Percentiles rank a stretch among this genome's conserved stretches.
Conservation (phyloP, 345 rosid species). For the Citrus mangshanensis region DNA sequence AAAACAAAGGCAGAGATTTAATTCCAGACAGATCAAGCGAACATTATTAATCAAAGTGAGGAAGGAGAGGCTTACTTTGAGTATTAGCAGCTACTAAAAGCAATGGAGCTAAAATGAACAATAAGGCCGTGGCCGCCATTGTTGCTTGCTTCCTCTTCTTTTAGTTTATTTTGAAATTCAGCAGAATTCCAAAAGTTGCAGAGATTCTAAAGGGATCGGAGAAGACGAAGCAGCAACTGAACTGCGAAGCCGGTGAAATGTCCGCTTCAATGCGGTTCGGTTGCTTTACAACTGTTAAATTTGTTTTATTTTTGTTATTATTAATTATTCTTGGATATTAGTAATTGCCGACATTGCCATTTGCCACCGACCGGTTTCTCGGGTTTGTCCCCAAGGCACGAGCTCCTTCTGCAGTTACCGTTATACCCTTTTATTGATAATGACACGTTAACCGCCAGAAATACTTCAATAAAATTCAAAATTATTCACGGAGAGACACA, state of each 20-base stretch:
- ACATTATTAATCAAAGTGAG: background rate
- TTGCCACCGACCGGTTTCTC: slow-evolving; percentile 12
- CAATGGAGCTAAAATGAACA: slow-evolving; percentile 21
- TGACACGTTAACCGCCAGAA: background rate
- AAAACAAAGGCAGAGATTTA: background rate
- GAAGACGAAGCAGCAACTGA: background rate
- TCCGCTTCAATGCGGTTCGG: slow-evolving; percentile 19
- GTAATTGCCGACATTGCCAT: slow-evolving; percentile 21
- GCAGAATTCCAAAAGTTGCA: background rate
- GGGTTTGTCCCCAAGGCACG: slow-evolving; percentile 4
- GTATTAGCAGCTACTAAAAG: slow-evolving; percentile 32
- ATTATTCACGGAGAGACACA: background rate
- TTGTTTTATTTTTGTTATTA: background rate
- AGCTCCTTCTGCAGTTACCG: background rate
- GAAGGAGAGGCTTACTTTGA: slow-evolving; percentile 30
- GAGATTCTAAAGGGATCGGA: background rate
- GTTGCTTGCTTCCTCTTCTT: background rate
- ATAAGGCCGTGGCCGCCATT: slow-evolving; percentile 23
- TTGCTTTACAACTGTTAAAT: slow-evolving; percentile 16
- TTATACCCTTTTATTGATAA: background rate
- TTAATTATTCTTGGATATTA: background rate
- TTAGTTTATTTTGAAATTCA: background rate
- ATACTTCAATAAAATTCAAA: background rate
- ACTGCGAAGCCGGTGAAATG: slow-evolving; percentile 9
- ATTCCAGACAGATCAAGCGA: slow-evolving; percentile 20